Conservation (phyloP, 2,329 filamentous ascomycete genomes). For the Xylaria sp. region DNA sequence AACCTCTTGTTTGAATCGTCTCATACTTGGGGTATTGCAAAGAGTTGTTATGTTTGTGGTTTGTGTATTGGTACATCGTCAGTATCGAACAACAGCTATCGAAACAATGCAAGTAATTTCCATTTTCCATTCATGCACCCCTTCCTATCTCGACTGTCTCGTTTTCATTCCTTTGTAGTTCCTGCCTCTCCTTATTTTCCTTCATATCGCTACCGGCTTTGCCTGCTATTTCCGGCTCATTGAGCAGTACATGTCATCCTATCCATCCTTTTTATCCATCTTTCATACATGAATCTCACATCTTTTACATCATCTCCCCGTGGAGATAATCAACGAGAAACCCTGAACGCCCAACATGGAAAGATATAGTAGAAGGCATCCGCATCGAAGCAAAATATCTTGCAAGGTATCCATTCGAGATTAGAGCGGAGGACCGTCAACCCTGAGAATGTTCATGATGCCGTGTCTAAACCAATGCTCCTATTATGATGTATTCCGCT, state of each 20-base stretch:
- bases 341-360: background rate
- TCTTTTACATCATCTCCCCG: background rate
- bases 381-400: background rate
- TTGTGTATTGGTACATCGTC: background rate
- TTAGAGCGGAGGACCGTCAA: background rate
- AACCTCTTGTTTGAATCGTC: background rate
- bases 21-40: background rate
- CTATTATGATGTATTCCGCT: slow-evolving; percentile 15
- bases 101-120: background rate
- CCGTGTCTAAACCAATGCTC: background rate
- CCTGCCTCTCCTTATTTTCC: background rate
- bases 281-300: background rate
- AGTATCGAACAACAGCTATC: background rate
- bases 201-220: background rate
- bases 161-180: too few species aligned
- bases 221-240: background rate
- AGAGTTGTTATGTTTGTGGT: background rate
- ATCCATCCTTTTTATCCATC: background rate
- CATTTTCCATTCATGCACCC: too few species aligned
- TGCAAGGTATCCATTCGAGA: background rate
- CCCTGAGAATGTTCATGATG: background rate
- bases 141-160: too few species aligned
- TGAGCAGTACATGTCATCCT: too few species aligned
- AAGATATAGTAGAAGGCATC: background rate
- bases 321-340: background rate